These are phyloP conservation scores for Rhizophagus clarus DNA, from an alignment of 192 early-diverging fungal genomes.

Conservation along the genomic window DNA sequence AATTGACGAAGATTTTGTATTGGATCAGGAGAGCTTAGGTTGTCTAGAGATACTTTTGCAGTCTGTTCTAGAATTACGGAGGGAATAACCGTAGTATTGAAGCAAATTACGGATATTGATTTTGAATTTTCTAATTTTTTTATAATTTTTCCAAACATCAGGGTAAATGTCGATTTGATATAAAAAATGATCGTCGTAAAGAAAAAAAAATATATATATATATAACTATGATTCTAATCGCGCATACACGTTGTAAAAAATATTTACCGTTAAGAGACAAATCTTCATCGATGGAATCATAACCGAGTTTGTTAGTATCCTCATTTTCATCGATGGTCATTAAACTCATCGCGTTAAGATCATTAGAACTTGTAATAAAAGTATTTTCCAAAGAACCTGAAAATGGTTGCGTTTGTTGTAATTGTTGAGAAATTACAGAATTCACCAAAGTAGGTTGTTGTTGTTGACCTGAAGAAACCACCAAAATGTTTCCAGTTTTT, in stretches of 20 bases:
- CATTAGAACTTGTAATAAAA: neutral
- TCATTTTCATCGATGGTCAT: neutral
- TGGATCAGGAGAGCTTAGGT: neutral
- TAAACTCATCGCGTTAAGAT: neutral
- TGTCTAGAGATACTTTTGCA: neutral
- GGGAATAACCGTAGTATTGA: neutral
- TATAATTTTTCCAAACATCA: too few species aligned
- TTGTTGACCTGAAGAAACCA: neutral
- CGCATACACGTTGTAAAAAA: too few species aligned
- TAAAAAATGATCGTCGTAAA: too few species aligned
- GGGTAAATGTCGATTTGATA: too few species aligned
- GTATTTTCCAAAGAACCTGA: neutral
- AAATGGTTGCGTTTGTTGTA: too few species aligned
- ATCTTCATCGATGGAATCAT: neutral
- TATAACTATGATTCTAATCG: too few species aligned
- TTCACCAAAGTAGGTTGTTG: neutral
- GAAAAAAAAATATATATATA: too few species aligned
- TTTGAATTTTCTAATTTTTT: too few species aligned
- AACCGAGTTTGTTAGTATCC: too few species aligned
- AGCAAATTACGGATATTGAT: neutral
- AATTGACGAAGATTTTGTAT: conserved; percentile 18
- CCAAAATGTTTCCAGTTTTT: neutral
- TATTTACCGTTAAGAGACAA: neutral
- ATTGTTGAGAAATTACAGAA: neutral
- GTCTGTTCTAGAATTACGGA: neutral